These are phyloP conservation scores for Durusdinium trenchii DNA, from an alignment of 73 alveolate genomes.

Conservation along the genomic window DNA sequence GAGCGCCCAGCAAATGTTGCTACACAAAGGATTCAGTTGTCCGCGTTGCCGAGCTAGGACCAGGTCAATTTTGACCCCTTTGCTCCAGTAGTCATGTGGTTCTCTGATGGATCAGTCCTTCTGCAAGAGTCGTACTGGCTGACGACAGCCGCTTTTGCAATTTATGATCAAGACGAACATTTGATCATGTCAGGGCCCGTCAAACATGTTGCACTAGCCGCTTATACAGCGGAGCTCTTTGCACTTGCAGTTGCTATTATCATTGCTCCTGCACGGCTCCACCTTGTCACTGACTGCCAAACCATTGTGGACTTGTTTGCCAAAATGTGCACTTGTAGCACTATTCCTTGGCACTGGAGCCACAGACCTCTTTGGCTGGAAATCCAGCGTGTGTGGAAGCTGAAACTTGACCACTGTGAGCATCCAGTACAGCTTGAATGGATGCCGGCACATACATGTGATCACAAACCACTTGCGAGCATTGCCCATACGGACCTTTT, in stretches of 20 bases:
- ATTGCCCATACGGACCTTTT: no score
- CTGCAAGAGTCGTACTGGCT: neutral
- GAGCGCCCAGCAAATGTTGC: no score
- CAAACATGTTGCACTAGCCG: neutral
- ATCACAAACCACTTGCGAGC: neutral
- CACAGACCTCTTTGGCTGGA: neutral
- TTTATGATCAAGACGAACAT: neutral
- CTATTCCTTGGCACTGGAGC: neutral
- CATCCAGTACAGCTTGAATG: neutral
- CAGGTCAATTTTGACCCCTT: no score
- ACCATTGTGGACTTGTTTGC: neutral
- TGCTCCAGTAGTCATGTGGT: no score
- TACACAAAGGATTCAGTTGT: no score
- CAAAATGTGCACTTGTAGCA: neutral
- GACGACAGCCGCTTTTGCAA: neutral
- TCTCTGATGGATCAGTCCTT: neutral
- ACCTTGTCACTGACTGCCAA: neutral
- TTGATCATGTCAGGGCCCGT: neutral
- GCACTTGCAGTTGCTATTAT: neutral
- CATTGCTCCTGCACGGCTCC: neutral
- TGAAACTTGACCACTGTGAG: neutral
- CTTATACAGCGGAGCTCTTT: neutral
- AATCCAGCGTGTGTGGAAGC: neutral
- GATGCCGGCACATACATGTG: neutral
- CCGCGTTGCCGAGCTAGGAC: no score